A percentile compares a stretch with the other conserved stretches of the same genome.
phyloP scores from a whole-genome alignment of 352 stramenopile species.

The Nothophytophthora sp. region DNA sequence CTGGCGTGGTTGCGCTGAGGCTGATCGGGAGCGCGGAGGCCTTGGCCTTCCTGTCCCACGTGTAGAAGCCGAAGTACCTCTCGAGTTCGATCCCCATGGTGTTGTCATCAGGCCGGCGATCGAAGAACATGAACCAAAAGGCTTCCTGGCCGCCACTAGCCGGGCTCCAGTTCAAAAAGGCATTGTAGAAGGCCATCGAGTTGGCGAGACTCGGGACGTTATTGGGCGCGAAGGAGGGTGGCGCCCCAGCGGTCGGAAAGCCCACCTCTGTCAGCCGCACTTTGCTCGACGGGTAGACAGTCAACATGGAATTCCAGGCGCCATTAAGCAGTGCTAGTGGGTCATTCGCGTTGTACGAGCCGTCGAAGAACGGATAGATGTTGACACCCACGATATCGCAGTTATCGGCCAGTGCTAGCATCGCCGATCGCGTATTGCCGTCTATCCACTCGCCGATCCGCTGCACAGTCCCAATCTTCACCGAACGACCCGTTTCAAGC shows the following conservation, averaged over 20 bases:
- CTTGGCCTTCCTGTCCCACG: slow-evolving; percentile 39
- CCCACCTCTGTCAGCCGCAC: slow-evolving; percentile 70
- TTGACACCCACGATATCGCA: slow-evolving; percentile 83
- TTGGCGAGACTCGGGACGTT: slow-evolving; percentile 58
- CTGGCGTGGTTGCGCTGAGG: slow-evolving; percentile 7
- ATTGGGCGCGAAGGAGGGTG: slow-evolving; percentile 30
- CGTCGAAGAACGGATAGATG: slow-evolving; percentile 80
- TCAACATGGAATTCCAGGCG: slow-evolving; percentile 58
- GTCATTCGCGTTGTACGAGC: slow-evolving; percentile 43
- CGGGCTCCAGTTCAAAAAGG: slow-evolving; percentile 64
- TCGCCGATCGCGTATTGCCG: slow-evolving; percentile 20
- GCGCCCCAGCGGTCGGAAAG: slow-evolving; percentile 46
- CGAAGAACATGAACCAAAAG: slow-evolving; percentile 88
- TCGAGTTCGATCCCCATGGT: slow-evolving; percentile 57
- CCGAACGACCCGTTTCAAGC: slow-evolving; percentile 24
- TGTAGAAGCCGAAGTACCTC: slow-evolving; percentile 80
- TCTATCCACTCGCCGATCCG: slow-evolving; percentile 64
- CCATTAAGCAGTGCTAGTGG: slow-evolving; percentile 55
- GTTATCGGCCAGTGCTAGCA: slow-evolving; percentile 43
- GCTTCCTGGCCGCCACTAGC: slow-evolving; percentile 36
- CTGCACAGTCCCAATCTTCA: slow-evolving; percentile 77
- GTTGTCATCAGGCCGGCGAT: slow-evolving; percentile 50
- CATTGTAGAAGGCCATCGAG: slow-evolving; percentile 59
- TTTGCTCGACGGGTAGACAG: slow-evolving; percentile 47
- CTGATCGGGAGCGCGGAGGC: slow-evolving; percentile 37